phyloP scores from a whole-genome alignment of 192 early-diverging fungal species.

The Gonapodya prolifera region DNA sequence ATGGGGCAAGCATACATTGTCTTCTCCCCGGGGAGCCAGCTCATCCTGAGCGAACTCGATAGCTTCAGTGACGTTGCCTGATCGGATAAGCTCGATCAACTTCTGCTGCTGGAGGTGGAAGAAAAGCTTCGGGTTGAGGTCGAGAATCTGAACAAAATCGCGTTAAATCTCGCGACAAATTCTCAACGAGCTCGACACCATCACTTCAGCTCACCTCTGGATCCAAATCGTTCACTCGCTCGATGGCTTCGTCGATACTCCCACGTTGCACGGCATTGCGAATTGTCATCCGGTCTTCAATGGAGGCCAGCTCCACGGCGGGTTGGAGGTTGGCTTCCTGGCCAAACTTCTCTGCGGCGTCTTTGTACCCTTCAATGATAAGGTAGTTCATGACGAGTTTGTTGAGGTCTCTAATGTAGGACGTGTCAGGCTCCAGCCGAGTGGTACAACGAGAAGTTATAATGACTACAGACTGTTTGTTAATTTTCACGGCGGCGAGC shows the following conservation, averaged over 20 bases:
- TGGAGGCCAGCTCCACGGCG: conserved; percentile 69
- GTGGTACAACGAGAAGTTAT: neutral
- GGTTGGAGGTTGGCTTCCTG: conserved; percentile 71
- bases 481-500: conserved; percentile 69
- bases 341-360: conserved; percentile 94
- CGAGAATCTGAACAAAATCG: conserved; percentile 61
- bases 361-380: conserved; percentile 97
- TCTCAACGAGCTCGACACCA: neutral
- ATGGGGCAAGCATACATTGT: conserved; percentile 59
- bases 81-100: conserved; percentile 86
- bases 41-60: conserved; percentile 95
- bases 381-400: conserved; percentile 98
- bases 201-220: conserved; percentile 59
- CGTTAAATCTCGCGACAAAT: neutral
- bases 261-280: conserved; percentile 82
- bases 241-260: conserved; percentile 85
- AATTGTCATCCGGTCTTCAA: conserved; percentile 92
- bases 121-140: conserved; percentile 83
- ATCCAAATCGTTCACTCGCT: conserved; percentile 95
- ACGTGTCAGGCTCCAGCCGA: neutral
- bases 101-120: conserved; percentile 97
- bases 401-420: conserved; percentile 68
- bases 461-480: conserved; percentile 52
- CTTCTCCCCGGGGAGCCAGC: conserved; percentile 92
- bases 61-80: conserved; percentile 65